A percentile compares a stretch with the other conserved stretches of the same genome.
Conservation (phyloP, 345 rosid genomes). For the Noccaea caerulescens region DNA sequence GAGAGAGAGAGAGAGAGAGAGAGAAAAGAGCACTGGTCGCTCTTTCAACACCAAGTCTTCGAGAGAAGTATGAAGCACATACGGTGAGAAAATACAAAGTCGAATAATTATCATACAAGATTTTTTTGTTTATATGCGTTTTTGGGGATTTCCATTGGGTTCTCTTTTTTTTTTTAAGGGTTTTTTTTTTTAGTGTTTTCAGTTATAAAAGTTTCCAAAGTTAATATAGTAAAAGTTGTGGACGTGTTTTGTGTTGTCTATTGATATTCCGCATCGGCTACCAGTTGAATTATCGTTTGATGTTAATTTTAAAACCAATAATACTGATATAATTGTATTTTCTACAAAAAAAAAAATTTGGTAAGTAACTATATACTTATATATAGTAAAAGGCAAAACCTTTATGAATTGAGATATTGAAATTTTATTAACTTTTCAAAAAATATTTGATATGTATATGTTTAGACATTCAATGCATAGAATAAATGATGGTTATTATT, state of each 20-base stretch:
- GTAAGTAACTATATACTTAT: neutral
- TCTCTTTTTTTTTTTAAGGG: slow-evolving; percentile 2
- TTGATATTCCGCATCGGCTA: neutral
- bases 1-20: slow-evolving; percentile 26
- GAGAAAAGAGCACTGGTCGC: slow-evolving; percentile 37
- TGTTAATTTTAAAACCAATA: neutral
- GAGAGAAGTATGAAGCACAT: slow-evolving; percentile 34
- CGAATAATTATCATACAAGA: slow-evolving; percentile 13
- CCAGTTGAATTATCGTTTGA: neutral
- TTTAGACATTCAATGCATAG: too few species aligned
- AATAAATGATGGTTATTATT: too few species aligned
- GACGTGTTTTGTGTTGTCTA: slow-evolving; percentile 18
- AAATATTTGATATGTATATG: too few species aligned
- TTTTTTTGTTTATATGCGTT: slow-evolving; percentile 16
- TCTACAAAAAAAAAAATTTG: too few species aligned
- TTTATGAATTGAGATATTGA: too few species aligned
- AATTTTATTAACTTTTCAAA: too few species aligned
- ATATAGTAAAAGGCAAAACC: too few species aligned
- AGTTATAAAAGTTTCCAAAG: slow-evolving; percentile 9
- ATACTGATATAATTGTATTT: neutral
- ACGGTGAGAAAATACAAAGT: slow-evolving; percentile 22
- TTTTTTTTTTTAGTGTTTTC: slow-evolving; percentile 33
- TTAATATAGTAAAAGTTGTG: slow-evolving; percentile 12
- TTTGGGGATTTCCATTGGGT: slow-evolving; percentile 27
- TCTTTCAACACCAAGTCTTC: slow-evolving; percentile 49